These are phyloP conservation scores for Blastocladiella britannica DNA, from an alignment of 192 early-diverging fungal genomes.

Conservation along the genomic window DNA sequence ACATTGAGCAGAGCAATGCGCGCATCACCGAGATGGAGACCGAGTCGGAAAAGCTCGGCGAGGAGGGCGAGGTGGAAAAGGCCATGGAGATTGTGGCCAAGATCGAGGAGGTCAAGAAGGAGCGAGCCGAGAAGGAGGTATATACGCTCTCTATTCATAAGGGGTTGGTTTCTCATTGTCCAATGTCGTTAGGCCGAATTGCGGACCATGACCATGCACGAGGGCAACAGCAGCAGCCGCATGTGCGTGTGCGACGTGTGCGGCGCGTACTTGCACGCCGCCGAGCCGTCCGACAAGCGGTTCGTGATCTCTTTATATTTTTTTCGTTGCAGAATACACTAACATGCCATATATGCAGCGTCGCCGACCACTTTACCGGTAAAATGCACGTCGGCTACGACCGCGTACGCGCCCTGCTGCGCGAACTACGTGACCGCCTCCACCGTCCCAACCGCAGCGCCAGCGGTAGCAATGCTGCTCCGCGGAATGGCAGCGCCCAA, in stretches of 20 bases:
- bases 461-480: not conserved
- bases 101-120: not conserved
- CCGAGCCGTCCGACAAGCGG: not conserved
- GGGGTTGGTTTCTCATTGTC: not conserved
- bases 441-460: not conserved
- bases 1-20: no score
- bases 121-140: not conserved
- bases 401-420: not conserved
- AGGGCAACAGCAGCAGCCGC: not conserved
- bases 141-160: not conserved
- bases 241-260: not conserved
- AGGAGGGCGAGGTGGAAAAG: not conserved
- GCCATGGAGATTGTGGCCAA: not conserved
- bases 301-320: not conserved
- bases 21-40: not conserved
- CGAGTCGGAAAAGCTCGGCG: not conserved
- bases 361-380: not conserved
- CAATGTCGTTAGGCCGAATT: not conserved
- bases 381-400: not conserved
- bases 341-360: not conserved
- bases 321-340: not conserved
- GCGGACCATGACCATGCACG: not conserved
- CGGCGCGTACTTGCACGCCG: not conserved
- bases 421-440: not conserved
- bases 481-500: no score